Conservation (phyloP, 257 asterid species). For the Forsythia suspensa region DNA sequence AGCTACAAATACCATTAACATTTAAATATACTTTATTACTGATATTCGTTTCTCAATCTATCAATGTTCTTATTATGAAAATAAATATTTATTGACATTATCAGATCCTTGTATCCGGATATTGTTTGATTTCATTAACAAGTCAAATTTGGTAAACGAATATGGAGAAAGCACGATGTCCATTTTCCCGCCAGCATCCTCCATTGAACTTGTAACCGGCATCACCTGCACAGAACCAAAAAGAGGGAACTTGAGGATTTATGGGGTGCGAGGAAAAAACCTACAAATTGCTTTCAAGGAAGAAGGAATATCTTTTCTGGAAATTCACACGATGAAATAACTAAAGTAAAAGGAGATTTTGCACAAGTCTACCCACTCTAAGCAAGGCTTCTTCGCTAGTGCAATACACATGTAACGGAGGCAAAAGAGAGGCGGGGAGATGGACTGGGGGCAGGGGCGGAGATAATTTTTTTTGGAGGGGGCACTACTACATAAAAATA, state of each 20-base stretch:
- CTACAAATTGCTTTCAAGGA: not conserved
- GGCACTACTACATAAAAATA: no score
- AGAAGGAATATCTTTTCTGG: not conserved
- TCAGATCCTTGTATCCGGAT: conserved; percentile 35
- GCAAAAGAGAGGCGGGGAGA: no score
- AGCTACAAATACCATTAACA: not conserved
- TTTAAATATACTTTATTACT: not conserved
- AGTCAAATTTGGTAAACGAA: conserved; percentile 57
- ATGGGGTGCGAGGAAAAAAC: not conserved
- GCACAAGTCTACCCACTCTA: not conserved
- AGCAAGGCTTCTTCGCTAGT: not conserved
- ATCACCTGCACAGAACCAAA: conserved; percentile 45
- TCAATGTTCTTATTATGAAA: conserved; percentile 33
- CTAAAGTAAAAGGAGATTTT: no score
- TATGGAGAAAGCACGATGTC: conserved; percentile 48
- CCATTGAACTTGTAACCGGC: conserved; percentile 43
- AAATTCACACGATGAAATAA: not conserved
- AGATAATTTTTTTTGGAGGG: no score
- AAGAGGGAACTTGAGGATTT: not conserved
- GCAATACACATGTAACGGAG: not conserved
- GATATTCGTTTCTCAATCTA: not conserved
- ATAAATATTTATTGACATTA: conserved; percentile 34
- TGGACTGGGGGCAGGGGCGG: no score
- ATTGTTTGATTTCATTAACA: conserved; percentile 27
- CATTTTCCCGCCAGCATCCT: conserved; percentile 50